Evolutionary conservation across 441 rosid genomes (phyloP), one percentile per base, ranked within the genome.

Genomic region (Brassica balearica): DNA sequence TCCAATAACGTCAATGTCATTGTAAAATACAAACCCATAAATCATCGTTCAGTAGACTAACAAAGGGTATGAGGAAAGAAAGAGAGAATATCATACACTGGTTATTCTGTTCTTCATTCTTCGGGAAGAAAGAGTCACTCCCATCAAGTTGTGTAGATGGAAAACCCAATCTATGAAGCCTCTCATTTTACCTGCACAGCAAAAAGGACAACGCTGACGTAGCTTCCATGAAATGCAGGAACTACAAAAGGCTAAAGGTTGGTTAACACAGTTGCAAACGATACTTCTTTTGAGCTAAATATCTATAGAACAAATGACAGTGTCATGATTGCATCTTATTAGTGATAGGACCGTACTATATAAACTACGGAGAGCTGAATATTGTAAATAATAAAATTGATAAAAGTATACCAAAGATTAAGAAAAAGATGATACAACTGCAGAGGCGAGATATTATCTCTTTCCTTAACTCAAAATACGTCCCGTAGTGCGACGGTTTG

Each of bases 131-230:
- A 71, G 84, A 77, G 66, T 86, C 85, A 69, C 77, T 79, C 15
- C 87, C 86, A 90, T 82, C 0, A 95, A 85, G 11, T 82, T 87
- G n/a, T 89, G 84, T 17, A 91, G 61, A 55, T 89, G 77, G 46
- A 89, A 87, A 75, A 84, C 88, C 96, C 95, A 95, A 62, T 93
- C 98, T 81, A 87, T 84, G 75, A 90, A 69, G 51, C 96, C 87
- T 87, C 88, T 29, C 98, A 95, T 95, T 38, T 73, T 34, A 60
- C 76, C 73, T 71, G 73, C 53, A n/a, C 20, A 69, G 5, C 5
- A 43, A 55, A 69, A 60, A 71, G 59, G 2, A 36, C 43, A 51
- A 53, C 69, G 29, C 36, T 5, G 3, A 23, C 15, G 7, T 46
- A 46, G 55, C 7, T 46, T 4, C 15, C 11, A 14, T 48, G 14